Evolutionary conservation across 1,284 basidiomycete genomes (phyloP), one percentile per base, ranked within the genome.

Genomic region (Ceratobasidium sp.): DNA sequence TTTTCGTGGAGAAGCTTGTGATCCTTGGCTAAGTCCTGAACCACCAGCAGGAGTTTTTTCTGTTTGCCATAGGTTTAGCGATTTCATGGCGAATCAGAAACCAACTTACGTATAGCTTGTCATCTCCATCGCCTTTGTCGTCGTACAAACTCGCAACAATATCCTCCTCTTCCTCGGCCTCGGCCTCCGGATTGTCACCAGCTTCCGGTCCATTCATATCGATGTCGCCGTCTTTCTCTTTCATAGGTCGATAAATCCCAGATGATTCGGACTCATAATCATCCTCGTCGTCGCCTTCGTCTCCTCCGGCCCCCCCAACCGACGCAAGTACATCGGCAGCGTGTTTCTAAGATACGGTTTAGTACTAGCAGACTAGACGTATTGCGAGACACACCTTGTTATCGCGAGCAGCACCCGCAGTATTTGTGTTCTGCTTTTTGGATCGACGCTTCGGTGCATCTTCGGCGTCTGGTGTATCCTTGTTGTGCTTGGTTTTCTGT

Each of bases 1-100:
- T 56, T 56, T 23, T 56, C 53, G 53, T 56, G 53, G n/a, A 56
- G 53, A 1, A 56, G 53, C n/a, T 56, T 56, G n/a, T 56, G 53
- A 7, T 56, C 53, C 53, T 56, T 56, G n/a, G 23, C 53, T 10
- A 56, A 56, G 23, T 56, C 53, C 23, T 56, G 53, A 10, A 56
- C n/a, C 23, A 56, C n/a, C 3, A 26, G 23, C 3, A 56, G 53
- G n/a, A 56, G 53, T 12, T 56, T 56, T 23, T 23, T 56, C 53
- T 56, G 10, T 0, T 10, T 7, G 5, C 53, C 49, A 56, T 18
- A 23, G n/a, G 7, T 1, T 56, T 56, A 56, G 53, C 7, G n/a
- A 6, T 56, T 26, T 56, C n/a, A 26, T 9, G 20, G 12, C 23
- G n/a, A 26, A 10, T 2, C 3, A 26, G 0, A 23, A 9, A 12